phyloP scores from a whole-genome alignment of 2,329 filamentous ascomycete species.

The Zalaria obscura region DNA sequence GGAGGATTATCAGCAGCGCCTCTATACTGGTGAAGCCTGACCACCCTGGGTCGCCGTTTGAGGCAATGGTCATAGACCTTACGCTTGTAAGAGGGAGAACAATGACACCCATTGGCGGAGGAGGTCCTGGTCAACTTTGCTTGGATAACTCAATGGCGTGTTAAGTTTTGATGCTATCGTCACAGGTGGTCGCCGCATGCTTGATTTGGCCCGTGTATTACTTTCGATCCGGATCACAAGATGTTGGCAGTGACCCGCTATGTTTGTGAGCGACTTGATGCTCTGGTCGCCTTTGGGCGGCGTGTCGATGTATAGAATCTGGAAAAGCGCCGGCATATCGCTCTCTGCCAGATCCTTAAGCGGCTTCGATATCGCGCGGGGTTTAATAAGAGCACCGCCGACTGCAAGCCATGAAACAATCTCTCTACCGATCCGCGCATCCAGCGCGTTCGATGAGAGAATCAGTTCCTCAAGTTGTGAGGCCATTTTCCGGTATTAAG shows the following conservation, averaged over 20 bases:
- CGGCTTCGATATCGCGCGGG: background rate
- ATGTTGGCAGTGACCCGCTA: background rate
- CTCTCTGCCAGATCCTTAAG: background rate
- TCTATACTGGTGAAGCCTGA: conserved; percentile 13
- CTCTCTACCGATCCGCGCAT: too few relatives aligned
- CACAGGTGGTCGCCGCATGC: too few relatives aligned
- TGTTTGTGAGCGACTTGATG: background rate
- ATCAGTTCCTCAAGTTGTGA: too few relatives aligned
- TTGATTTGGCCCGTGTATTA: too few relatives aligned
- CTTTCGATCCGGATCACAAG: background rate
- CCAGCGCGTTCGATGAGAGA: too few relatives aligned
- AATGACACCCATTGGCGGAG: conserved; percentile 9
- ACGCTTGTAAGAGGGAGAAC: conserved; percentile 10
- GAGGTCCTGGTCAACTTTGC: background rate
- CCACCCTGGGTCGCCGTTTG: conserved; percentile 15
- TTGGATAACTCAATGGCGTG: background rate
- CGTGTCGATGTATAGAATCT: background rate
- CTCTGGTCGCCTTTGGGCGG: background rate
- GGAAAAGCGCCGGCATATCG: background rate
- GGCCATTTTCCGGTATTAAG: too few relatives aligned
- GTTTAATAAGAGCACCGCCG: background rate
- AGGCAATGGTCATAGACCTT: conserved; percentile 10
- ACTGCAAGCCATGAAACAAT: too few relatives aligned
- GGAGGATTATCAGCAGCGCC: conserved; percentile 12
- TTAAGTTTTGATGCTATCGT: background rate